Base-by-base conservation (phyloP, 495 filamentous ascomycete genomes). In the Penicillium subrubescens region DNA sequence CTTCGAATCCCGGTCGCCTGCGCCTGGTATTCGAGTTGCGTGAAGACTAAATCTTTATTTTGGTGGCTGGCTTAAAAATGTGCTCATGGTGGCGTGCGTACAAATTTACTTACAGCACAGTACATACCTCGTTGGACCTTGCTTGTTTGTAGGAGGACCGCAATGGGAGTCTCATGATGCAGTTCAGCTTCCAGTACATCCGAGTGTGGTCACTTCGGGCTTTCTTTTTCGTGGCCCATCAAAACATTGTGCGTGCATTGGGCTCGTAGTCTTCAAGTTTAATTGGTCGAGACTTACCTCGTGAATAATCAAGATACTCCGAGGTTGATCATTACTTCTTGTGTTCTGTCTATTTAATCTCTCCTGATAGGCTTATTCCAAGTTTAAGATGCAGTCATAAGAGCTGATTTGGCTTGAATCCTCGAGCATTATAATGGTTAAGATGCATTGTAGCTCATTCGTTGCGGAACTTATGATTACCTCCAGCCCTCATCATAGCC, bases 1-100 rank as follows among this genome's bases (percentile, higher is more conserved):
- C 81, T 0, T 64, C 71, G 27, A 67, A 63, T 12, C 70, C 72
- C 8, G 75, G 76, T 23, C 54, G 61, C 59, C 56, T 74, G 60
- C 44, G 67, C 29, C 52, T 74, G 61, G 44, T 69, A 21, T 73
- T 75, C 58, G 50, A 67, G 31, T 23, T 50, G 12, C 57, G 63
- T 7, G 57, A 61, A n/a, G 27, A 48, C 15, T 59, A 33, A 34
- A 46, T 17, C 19, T 6, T 57, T 29, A 8, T 34, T 6, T 57
- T 29, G 19, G 51, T 34, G 27, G 21, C 44, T 48, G 44, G 44
- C n/a, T n/a, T n/a, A n/a, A n/a, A n/a, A n/a, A n/a, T n/a, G n/a
- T n/a, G n/a, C n/a, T n/a, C n/a, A n/a, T n/a, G n/a, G n/a, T n/a
- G n/a, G n/a, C n/a, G n/a, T n/a, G n/a, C n/a, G n/a, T n/a, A n/a